Evolutionary conservation across 1,139 yeast genomes (phyloP), one percentile per base, ranked within the genome.

Genomic region (Cylindricascospora bacillispora): DNA sequence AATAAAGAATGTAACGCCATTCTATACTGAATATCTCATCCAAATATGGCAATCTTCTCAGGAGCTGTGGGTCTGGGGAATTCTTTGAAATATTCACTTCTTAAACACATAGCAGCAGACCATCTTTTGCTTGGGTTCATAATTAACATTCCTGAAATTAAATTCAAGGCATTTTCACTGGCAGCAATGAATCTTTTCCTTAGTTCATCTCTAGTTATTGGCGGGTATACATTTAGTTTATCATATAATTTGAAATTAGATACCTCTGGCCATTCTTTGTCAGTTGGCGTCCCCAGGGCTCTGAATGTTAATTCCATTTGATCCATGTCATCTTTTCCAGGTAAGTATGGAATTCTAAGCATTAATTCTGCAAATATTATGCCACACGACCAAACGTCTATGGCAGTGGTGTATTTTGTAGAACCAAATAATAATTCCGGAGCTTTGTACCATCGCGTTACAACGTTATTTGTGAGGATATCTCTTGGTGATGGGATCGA

Each of bases 241-340:
- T 76, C 73, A 51, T 82, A 89, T 22, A 73, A 63, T 0, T 94
- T 92, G 32, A 89, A 63, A 35, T 71, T 65, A 1, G 86, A 70
- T 1, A 89, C 92, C 29, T 85, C 83, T 0, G 95, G 93, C 99
- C 99, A 89, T 2, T 64, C 73, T 26, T 68, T 75, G 43, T 86
- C 95, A 0, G 93, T 81, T 3, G 99, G 98, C 0, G 98, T 85
- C 0, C 99, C 99, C 39, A 86, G 60, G 0, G 98, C 98, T 45
- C 85, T 70, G 50, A 89, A 86, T 0, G 97, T 89, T 9, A 85
- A 80, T 34, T 79, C 93, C 24, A 86, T 60, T 52, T 89, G 99
- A 47, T 86, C 94, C 1, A 73, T 57, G 53, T 89, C 98, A 42
- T 82, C 89, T 41, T 71, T 73, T 1, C 97, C 98, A 0, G 99